These are phyloP conservation scores for Penicillium diatomitis DNA, from an alignment of 495 filamentous ascomycete genomes.

Conservation along the genomic window DNA sequence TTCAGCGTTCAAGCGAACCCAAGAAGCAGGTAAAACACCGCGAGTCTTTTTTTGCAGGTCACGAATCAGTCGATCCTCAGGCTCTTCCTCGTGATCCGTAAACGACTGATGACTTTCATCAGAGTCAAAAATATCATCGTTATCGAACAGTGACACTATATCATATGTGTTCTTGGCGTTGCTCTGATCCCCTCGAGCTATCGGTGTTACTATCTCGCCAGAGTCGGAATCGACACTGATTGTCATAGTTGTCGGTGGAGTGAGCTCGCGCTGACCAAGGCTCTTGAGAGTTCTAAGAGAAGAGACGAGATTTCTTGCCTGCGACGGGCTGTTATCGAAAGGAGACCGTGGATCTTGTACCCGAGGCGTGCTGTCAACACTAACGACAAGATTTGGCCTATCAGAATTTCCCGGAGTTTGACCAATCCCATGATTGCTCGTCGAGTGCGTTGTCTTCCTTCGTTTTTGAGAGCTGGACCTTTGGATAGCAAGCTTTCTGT, in stretches of 20 bases:
- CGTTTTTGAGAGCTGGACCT: slow-evolving; percentile 18
- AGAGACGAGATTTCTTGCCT: slow-evolving; percentile 25
- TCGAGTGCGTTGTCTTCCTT: slow-evolving; percentile 23
- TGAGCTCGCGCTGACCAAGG: slow-evolving; percentile 23
- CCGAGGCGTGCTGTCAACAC: slow-evolving; percentile 8
- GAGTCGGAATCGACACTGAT: slow-evolving; percentile 19
- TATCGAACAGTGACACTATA: slow-evolving; percentile 8
- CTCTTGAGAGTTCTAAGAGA: slow-evolving; percentile 1
- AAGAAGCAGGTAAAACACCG: slow-evolving; percentile 87
- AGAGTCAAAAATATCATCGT: slow-evolving; percentile 15
- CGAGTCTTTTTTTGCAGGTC: slow-evolving; percentile 51
- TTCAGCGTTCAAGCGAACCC: slow-evolving; percentile 63
- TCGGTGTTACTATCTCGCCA: not conserved
- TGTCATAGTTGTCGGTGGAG: slow-evolving; percentile 24
- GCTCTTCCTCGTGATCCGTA: slow-evolving; percentile 6
- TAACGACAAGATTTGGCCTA: slow-evolving; percentile 21
- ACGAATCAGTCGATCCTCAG: slow-evolving; percentile 24
- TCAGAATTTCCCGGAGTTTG: slow-evolving; percentile 2
- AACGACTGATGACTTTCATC: slow-evolving; percentile 9
- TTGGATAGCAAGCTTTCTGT: not conserved
- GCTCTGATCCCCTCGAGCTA: no score
- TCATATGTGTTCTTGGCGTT: not conserved
- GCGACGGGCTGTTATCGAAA: slow-evolving; percentile 25
- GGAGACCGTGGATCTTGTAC: no score
- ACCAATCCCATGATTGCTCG: slow-evolving; percentile 1